Evolutionary conservation across 495 filamentous ascomycete species (phyloP), one percentile per base, ranked within the genome.

Genomic region (Filosporella fistucella): DNA sequence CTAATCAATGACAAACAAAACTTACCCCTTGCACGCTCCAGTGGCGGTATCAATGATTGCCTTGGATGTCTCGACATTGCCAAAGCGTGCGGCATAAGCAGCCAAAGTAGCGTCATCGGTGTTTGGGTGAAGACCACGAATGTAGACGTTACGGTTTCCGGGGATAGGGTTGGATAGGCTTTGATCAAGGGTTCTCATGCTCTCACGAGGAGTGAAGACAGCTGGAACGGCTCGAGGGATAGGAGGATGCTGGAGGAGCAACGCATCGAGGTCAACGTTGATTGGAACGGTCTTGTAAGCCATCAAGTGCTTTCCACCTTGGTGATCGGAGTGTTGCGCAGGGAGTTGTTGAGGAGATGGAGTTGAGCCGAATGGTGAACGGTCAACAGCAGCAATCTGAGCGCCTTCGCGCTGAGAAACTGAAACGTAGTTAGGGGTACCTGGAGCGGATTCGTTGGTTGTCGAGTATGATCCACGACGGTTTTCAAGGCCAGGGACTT

Each of bases 1-100:
- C n/a, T n/a, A n/a, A 24, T n/a, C 22, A 26, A 20, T 25, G 36
- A 20, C 21, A 16, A 42, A 17, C 14, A 29, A 38, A 10, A 67
- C 74, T 57, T 69, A 94, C 91, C 93, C 93, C 72, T 99, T 99
- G 75, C 93, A 99, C 47, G 85, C 79, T 26, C 88, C 85, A 25
- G 88, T 93, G 47, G 84, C 82, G 22, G 87, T 79, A 65, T 99
- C 94, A 55, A 99, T 91, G 59, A 99, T 99, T 2, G 93, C 89
- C 70, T 97, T 99, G 63, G 88, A 94, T 48, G 87, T 91, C 61
- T 90, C 85, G 47, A 96, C 91, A 39, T 80, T 80, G 32, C 93
- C 94, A 59, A 96, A 99, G 28, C 91, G 84, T 49, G 75, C 71
- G 13, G 89, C 87, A 70, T 93, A 96, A 13, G 71, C 70, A 46